A percentile compares a stretch with the other conserved stretches of the same genome.
These are phyloP conservation scores for Coelastrella sp. DNA, from an alignment of 139 green algal genomes.

Conservation along the genomic window DNA sequence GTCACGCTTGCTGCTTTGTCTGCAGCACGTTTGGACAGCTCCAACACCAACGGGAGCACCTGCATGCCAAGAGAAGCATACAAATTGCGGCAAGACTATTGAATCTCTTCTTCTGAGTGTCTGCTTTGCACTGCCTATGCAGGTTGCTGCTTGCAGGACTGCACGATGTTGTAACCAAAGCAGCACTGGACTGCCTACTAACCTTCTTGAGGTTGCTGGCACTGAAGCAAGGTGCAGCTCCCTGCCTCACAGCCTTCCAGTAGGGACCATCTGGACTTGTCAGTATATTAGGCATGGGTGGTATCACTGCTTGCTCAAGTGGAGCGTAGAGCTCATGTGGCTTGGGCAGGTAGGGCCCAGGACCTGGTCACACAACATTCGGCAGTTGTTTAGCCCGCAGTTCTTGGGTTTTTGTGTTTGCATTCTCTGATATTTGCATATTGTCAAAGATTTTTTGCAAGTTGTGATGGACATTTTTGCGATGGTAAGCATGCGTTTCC, in stretches of 20 bases:
- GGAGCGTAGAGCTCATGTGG: constrained; percentile 8
- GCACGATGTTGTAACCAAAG: no score
- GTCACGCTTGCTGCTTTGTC: background rate
- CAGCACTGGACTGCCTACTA: background rate
- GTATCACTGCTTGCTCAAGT: background rate
- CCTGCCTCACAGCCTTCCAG: constrained; percentile 44
- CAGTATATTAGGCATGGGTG: background rate
- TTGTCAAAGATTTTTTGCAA: no score
- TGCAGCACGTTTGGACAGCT: constrained; percentile 7
- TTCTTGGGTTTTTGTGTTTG: no score
- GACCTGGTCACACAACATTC: background rate
- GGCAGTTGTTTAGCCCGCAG: background rate
- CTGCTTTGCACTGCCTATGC: no score
- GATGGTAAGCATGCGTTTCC: no score
- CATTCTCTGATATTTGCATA: no score
- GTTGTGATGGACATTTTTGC: no score
- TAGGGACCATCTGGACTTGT: constrained; percentile 7
- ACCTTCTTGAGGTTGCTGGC: constrained; percentile 36
- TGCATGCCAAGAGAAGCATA: background rate
- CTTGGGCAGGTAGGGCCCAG: constrained; percentile 42
- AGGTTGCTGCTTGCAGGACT: no score
- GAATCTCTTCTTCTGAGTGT: no score
- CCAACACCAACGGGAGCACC: constrained; percentile 33
- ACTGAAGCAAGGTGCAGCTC: constrained; percentile 46
- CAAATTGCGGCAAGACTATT: background rate